Evolutionary conservation across 495 filamentous ascomycete genomes (phyloP).

Genomic region (Choiromyces venosus): DNA sequence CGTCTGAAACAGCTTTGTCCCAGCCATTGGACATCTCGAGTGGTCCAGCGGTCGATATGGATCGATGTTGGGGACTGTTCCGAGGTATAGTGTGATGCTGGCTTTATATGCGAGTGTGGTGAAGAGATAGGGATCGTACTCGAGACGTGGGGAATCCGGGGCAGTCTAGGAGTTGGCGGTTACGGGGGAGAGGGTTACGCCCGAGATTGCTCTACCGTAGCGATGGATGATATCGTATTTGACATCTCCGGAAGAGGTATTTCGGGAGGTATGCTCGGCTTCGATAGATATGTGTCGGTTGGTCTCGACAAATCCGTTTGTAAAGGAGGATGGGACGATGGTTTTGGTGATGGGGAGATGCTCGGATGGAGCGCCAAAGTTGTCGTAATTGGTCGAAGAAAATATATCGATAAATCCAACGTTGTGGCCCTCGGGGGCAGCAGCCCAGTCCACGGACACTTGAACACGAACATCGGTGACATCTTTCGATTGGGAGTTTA

Average conservation of each 20-base stretch:
- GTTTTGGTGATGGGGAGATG: slow-evolving; percentile 57
- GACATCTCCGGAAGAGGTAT: slow-evolving; percentile 45
- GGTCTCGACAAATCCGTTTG: slow-evolving; percentile 59
- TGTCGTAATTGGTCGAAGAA: slow-evolving; percentile 51
- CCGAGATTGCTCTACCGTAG: slow-evolving; percentile 56
- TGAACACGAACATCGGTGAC: slow-evolving; percentile 55
- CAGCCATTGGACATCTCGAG: slow-evolving; percentile 54
- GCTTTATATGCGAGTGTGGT: slow-evolving; percentile 47
- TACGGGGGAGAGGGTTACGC: slow-evolving; percentile 54
- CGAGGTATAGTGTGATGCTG: slow-evolving; percentile 59
- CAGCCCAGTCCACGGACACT: slow-evolving; percentile 58
- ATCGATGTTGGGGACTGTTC: slow-evolving; percentile 56
- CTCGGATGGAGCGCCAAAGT: slow-evolving; percentile 50
- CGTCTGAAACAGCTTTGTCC: slow-evolving; percentile 53
- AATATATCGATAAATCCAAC: slow-evolving; percentile 54
- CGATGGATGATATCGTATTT: slow-evolving; percentile 52
- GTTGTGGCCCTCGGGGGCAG: slow-evolving; percentile 50
- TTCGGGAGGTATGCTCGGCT: slow-evolving; percentile 52
- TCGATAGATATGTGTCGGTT: slow-evolving; percentile 59
- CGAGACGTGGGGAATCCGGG: slow-evolving; percentile 52
- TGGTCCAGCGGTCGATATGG: slow-evolving; percentile 54
- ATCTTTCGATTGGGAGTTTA: slow-evolving; percentile 47
- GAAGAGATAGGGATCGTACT: slow-evolving; percentile 64
- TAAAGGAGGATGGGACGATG: slow-evolving; percentile 52
- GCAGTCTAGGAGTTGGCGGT: slow-evolving; percentile 49